Conservation (phyloP, 257 asterid genomes). For the Ligustrum vulgare region DNA sequence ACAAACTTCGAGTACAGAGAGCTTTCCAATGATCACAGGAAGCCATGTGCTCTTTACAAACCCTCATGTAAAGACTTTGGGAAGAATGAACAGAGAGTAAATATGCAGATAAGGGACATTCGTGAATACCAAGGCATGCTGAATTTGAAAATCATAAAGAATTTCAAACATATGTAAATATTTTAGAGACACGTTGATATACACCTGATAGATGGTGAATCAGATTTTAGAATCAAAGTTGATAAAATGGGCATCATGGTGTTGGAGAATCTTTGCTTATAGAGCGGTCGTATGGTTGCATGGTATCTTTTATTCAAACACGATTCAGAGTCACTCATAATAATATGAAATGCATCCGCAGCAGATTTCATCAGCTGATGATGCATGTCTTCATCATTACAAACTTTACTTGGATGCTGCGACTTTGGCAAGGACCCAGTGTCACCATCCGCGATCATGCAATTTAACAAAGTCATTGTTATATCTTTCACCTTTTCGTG, state of each 20-base stretch:
- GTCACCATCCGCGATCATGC: constrained; percentile 43
- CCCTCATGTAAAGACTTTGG: background rate
- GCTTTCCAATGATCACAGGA: constrained; percentile 2
- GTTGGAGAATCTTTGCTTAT: constrained; percentile 92
- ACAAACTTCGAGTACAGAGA: constrained; percentile 1
- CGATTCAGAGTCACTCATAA: constrained; percentile 77
- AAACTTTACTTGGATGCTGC: constrained; percentile 31
- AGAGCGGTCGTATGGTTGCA: constrained; percentile 78
- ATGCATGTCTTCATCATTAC: constrained; percentile 43
- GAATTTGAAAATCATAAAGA: background rate
- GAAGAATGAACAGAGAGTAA: constrained; percentile 8
- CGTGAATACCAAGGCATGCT: constrained; percentile 3
- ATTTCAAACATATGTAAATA: background rate
- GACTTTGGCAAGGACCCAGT: constrained; percentile 32
- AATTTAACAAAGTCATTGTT: constrained; percentile 61
- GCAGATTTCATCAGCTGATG: constrained; percentile 62
- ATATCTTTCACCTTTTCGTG: constrained; percentile 80
- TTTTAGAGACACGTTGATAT: constrained; percentile 13
- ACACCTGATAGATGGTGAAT: constrained; percentile 56
- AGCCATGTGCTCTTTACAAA: constrained; percentile 10
- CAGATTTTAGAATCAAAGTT: constrained; percentile 51
- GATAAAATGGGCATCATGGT: constrained; percentile 65
- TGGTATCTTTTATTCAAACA: constrained; percentile 77
- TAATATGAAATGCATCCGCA: constrained; percentile 83
- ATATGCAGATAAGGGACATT: background rate